Evolutionary conservation across 805 yeast genomes (phyloP), one percentile per base, ranked within the genome.

Genomic region (Teunomyces tritomae): DNA sequence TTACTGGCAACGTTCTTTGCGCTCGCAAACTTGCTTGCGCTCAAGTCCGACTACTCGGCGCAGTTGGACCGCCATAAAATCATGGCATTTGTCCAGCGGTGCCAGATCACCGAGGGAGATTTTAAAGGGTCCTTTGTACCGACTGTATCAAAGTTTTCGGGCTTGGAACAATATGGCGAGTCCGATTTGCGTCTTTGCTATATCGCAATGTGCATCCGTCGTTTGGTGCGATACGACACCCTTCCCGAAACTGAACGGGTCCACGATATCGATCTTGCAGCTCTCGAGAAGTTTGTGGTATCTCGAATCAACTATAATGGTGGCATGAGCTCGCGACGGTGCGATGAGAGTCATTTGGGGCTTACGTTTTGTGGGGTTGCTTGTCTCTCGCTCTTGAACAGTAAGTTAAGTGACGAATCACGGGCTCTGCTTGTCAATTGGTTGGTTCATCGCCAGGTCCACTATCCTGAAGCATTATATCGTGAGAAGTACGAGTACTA

Each of bases 351-450:
- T 2, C 97, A 92, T 66, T 83, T 89, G 6, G 99, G 98, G 0
- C 74, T 87, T 49, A 86, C 96, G 0, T 92, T 82, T 58, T 91
- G 97, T 67, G 96, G 87, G 0, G 56, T 91, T 20, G 85, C 86
- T 0, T 64, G 87, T 1, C 70, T 89, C 48, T 58, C 62, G 29
- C 54, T 87, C 36, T 48, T 70, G 17, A 62, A 57, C 13, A n/a
- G 11, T 8, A 20, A 39, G 10, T 13, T 10, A n/a, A 60, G 55
- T 45, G 59, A 64, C 33, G 14, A 26, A 9, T 24, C n/a, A 8
- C 14, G 14, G 30, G 44, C 29, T 10, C 5, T 24, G 16, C 27
- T 26, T 2, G 41, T 48, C 11, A 48, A 46, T 8, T 87, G 89
- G 86, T 67, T 88, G 16, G 71, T 77, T 2, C 83, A 82, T 49